These are phyloP conservation scores for Lanmaoa pseudosensibilis DNA, from an alignment of 768 basidiomycete genomes.

Conservation along the genomic window DNA sequence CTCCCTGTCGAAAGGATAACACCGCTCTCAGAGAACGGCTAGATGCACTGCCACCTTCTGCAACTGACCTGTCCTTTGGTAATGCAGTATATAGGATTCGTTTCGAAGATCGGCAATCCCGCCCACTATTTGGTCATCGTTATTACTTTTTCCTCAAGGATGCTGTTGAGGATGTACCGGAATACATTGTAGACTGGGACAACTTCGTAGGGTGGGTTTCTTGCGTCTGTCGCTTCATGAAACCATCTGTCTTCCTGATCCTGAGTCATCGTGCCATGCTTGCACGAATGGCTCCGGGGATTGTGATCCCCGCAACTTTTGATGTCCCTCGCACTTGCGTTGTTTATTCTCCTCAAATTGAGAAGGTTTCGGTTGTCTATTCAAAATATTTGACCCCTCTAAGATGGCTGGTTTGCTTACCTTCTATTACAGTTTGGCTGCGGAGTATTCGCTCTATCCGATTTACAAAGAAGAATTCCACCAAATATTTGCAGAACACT, in stretches of 20 bases:
- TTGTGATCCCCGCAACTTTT: background rate
- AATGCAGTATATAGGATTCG: conserved; percentile 88
- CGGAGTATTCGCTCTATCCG: conserved; percentile 71
- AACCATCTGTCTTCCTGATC: background rate
- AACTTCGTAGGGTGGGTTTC: conserved; percentile 75
- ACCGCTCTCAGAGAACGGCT: conserved; percentile 59
- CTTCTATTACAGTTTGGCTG: conserved; percentile 63
- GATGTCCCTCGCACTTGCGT: background rate
- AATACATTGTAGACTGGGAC: conserved; percentile 96
- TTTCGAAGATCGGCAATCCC: conserved; percentile 69
- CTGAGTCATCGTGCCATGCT: background rate
- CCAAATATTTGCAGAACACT: conserved; percentile 81
- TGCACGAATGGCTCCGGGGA: background rate
- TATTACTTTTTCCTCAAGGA: conserved; percentile 94
- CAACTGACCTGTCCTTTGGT: conserved; percentile 76
- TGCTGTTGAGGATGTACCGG: conserved; percentile 96
- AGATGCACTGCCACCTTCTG: conserved; percentile 63
- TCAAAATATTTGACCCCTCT: background rate
- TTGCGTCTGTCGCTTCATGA: background rate
- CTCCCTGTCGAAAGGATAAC: conserved; percentile 15
- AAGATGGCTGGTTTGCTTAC: conserved; percentile 12
- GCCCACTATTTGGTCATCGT: conserved; percentile 80
- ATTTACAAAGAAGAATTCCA: conserved; percentile 90
- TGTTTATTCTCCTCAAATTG: background rate
- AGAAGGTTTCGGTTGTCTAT: background rate